Evolutionary conservation across 768 basidiomycete genomes (phyloP).

Genomic region (Termitomyces titanicus): DNA sequence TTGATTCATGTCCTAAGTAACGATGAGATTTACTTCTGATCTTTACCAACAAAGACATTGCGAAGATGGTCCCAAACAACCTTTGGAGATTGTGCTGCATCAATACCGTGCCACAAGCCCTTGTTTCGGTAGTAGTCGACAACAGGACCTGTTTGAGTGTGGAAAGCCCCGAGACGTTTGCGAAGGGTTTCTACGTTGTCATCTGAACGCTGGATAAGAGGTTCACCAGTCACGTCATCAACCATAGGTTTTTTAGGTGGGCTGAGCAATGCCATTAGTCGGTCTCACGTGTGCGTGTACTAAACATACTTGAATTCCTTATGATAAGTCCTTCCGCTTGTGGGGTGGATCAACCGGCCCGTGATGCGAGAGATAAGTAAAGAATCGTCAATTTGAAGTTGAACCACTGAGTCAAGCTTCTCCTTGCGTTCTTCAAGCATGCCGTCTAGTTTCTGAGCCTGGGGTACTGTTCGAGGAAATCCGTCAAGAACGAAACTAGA

Average conservation of each 20-base stretch:
- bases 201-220: constrained; percentile 94
- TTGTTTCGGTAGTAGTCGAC: constrained; percentile 94
- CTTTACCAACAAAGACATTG: constrained; percentile 56
- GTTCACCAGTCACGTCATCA: constrained; percentile 95
- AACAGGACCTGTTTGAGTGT: constrained; percentile 92
- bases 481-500: constrained; percentile 95
- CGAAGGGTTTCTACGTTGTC: constrained; percentile 95
- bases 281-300: not conserved
- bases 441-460: constrained; percentile 91
- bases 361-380: constrained; percentile 97
- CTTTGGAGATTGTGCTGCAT: constrained; percentile 89
- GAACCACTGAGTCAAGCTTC: constrained; percentile 87
- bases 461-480: constrained; percentile 97
- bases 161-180: constrained; percentile 87
- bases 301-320: constrained; percentile 83
- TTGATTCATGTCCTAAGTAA: not conserved
- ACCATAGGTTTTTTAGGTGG: constrained; percentile 95
- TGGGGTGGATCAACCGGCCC: constrained; percentile 88
- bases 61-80: constrained; percentile 87
- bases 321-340: constrained; percentile 92
- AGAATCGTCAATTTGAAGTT: constrained; percentile 90
- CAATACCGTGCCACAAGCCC: constrained; percentile 86
- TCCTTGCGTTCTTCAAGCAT: constrained; percentile 86
- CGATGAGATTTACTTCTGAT: constrained; percentile 27
- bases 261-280: constrained; percentile 38